Conservation (phyloP, 495 filamentous ascomycete species). For the Daldinia loculata region DNA sequence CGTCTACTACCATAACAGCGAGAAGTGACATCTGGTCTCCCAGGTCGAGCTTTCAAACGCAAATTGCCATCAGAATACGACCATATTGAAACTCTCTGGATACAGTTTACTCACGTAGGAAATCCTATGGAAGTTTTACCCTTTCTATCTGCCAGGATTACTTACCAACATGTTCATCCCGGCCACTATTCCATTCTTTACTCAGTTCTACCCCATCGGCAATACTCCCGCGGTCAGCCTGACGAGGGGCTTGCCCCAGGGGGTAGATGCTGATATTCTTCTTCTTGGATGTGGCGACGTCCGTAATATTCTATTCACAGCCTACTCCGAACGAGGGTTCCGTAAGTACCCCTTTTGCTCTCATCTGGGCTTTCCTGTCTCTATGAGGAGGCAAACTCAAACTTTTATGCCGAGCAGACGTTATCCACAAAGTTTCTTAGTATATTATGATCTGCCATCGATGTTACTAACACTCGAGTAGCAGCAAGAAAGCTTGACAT, state of each 20-base stretch:
- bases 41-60: background rate
- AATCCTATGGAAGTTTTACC: background rate
- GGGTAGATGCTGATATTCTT: slow-evolving; percentile 40
- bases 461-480: slow-evolving; percentile 13
- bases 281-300: slow-evolving; percentile 49
- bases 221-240: slow-evolving; percentile 45
- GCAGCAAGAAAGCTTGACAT: slow-evolving; percentile 43
- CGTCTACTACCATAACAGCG: background rate
- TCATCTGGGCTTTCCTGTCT: background rate
- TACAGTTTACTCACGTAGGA: background rate
- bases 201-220: slow-evolving; percentile 40
- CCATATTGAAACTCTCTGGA: background rate
- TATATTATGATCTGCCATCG: background rate
- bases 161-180: slow-evolving; percentile 30
- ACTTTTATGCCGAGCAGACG: background rate
- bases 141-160: background rate
- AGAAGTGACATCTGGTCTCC: background rate
- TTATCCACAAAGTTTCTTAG: background rate
- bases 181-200: slow-evolving; percentile 2
- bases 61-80: background rate
- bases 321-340: slow-evolving; percentile 33
- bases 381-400: no score
- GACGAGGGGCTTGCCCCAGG: slow-evolving; percentile 43
- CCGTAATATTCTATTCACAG: slow-evolving; percentile 48
- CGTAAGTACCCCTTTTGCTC: slow-evolving; percentile 19